Evolutionary conservation across 176 grass and related monocot genomes (phyloP).

Genomic region (Triticum monococcum): DNA sequence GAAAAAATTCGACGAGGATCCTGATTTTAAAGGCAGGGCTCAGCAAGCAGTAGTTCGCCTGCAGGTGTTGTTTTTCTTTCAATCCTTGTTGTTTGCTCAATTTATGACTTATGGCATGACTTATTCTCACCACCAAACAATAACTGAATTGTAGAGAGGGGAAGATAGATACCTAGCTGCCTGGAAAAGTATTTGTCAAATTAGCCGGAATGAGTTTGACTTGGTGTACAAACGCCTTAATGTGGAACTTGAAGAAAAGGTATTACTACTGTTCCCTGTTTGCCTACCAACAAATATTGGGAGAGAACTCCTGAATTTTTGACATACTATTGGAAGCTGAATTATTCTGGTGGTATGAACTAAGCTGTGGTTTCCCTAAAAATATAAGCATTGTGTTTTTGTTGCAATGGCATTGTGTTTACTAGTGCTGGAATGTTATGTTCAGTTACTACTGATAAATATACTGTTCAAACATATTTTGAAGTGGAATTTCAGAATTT

Average conservation of each 20-base stretch:
- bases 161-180: slow-evolving; percentile 74
- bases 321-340: background rate
- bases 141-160: slow-evolving; percentile 62
- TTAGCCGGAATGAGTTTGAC: slow-evolving; percentile 85
- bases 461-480: background rate
- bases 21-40: slow-evolving; percentile 77
- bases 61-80: slow-evolving; percentile 50
- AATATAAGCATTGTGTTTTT: background rate
- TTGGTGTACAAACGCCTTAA: slow-evolving; percentile 72
- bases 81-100: slow-evolving; percentile 4
- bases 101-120: background rate
- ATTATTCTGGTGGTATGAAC: background rate
- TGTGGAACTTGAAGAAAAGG: slow-evolving; percentile 88
- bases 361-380: background rate
- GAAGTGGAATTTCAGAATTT: background rate
- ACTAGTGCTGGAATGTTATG: background rate
- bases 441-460: background rate
- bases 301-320: background rate
- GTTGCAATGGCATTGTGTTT: background rate
- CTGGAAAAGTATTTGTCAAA: slow-evolving; percentile 94
- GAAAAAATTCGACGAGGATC: slow-evolving; percentile 72
- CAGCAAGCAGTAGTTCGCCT: slow-evolving; percentile 84
- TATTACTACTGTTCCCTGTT: slow-evolving; percentile 16
- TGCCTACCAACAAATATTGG: background rate
- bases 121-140: slow-evolving; percentile 23